Evolutionary conservation across 1,284 basidiomycete species (phyloP), one percentile per base, ranked within the genome.

Genomic region (Kwoniella shivajii): DNA sequence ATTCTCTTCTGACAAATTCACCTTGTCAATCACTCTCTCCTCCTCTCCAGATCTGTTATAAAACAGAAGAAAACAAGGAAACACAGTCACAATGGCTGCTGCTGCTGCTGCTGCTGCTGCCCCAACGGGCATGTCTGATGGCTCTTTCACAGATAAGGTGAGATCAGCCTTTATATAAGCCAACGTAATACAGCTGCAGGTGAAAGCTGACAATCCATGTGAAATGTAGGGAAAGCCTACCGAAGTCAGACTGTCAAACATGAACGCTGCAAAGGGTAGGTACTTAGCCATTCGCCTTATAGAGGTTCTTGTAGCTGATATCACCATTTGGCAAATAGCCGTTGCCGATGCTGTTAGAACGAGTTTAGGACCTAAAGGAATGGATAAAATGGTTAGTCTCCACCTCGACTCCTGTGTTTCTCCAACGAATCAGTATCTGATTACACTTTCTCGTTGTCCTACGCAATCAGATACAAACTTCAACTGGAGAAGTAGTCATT

Each of bases 391-490:
- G 94, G 93, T 89, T 69, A 61, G 81, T 72, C 20, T n/a, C 4
- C n/a, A 16, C 20, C 18, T 47, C 31, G 22, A 36, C 4, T 22
- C 13, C 49, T 43, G 16, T 26, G 20, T 13, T 30, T 20, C 22
- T 22, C 30, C 10, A 45, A 37, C 16, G 39, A 46, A 44, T 18
- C 29, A 18, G n/a, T n/a, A n/a, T n/a, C n/a, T n/a, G n/a, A n/a
- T n/a, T n/a, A n/a, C n/a, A n/a, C n/a, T n/a, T n/a, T n/a, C n/a
- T n/a, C n/a, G n/a, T n/a, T n/a, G n/a, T n/a, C 16, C 6, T 42
- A 72, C n/a, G n/a, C n/a, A n/a, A n/a, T n/a, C n/a, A 97, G 94
- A 99, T 99, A 75, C 93, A 97, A 85, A 99, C 95, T 5, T 81
- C 91, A 5, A 92, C 90, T 76, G 95, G 95, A 66, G 94, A 99